These are phyloP conservation scores for Paxillus ammoniavirescens DNA, from an alignment of 768 basidiomycete genomes.

Conservation along the genomic window DNA sequence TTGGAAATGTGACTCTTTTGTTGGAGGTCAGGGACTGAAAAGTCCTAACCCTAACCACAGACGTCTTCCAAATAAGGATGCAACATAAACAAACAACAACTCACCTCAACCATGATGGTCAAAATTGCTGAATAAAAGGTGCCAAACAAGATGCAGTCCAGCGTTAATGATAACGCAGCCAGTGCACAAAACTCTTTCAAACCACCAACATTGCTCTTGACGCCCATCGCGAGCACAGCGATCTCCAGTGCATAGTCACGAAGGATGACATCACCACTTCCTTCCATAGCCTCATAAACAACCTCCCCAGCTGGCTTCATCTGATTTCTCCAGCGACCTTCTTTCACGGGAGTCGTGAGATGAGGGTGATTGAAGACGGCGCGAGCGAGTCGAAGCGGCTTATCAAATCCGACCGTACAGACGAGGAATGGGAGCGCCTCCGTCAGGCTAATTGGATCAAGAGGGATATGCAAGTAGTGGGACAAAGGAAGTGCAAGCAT, in stretches of 20 bases:
- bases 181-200: slow-evolving; percentile 93
- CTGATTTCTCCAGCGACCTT: slow-evolving; percentile 39
- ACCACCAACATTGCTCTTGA: slow-evolving; percentile 82
- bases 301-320: slow-evolving; percentile 81
- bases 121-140: slow-evolving; percentile 89
- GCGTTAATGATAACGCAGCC: slow-evolving; percentile 80
- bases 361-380: slow-evolving; percentile 87
- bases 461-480: slow-evolving; percentile 75
- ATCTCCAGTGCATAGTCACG: slow-evolving; percentile 94
- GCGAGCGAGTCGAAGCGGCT: slow-evolving; percentile 87
- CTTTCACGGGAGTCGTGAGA: slow-evolving; percentile 39
- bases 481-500: slow-evolving; percentile 78
- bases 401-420: slow-evolving; percentile 97
- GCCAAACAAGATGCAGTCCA: slow-evolving; percentile 87
- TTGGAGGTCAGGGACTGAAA: background rate
- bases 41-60: slow-evolving; percentile 9
- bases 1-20: slow-evolving; percentile 10
- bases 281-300: slow-evolving; percentile 78
- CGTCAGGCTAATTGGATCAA: slow-evolving; percentile 90
- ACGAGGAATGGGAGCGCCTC: slow-evolving; percentile 98
- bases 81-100: slow-evolving; percentile 20
- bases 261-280: slow-evolving; percentile 80
- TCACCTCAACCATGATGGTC: slow-evolving; percentile 93
- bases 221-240: slow-evolving; percentile 83
- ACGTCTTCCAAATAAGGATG: background rate